These are phyloP conservation scores for Globisporangium polare DNA, from an alignment of 352 stramenopile species.

Conservation along the genomic window DNA sequence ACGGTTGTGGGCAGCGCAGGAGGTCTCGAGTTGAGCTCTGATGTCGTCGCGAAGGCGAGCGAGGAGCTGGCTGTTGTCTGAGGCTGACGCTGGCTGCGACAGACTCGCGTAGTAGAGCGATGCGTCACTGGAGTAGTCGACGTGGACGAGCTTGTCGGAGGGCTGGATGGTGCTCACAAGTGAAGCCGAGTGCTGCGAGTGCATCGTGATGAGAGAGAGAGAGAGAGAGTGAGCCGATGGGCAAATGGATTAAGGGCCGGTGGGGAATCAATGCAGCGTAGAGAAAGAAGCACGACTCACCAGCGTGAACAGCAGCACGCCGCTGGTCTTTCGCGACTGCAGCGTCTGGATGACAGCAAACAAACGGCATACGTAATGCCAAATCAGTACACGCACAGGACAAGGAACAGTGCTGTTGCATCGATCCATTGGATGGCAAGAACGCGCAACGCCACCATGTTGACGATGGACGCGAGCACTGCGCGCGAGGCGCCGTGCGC, in stretches of 20 bases:
- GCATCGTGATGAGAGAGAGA: neutral
- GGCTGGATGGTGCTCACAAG: slow-evolving; percentile 15
- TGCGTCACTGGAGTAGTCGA: slow-evolving; percentile 41
- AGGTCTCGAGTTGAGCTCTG: slow-evolving; percentile 14
- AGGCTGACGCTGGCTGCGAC: neutral
- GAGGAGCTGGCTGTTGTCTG: slow-evolving; percentile 15
- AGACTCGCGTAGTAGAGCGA: slow-evolving; percentile 17
- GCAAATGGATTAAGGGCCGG: neutral
- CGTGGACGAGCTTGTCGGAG: slow-evolving; percentile 30
- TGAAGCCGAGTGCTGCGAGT: slow-evolving; percentile 23
- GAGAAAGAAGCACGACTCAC: slow-evolving; percentile 10
- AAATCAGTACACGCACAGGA: neutral
- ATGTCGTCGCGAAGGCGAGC: slow-evolving; percentile 29
- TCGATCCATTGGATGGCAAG: neutral
- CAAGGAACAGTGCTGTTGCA: neutral
- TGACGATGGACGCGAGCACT: slow-evolving; percentile 45
- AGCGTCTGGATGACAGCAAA: slow-evolving; percentile 10
- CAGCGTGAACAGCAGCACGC: slow-evolving; percentile 34
- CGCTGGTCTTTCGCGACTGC: slow-evolving; percentile 27
- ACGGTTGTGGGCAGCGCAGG: neutral
- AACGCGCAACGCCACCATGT: slow-evolving; percentile 27
- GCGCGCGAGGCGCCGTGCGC: slow-evolving; percentile 48
- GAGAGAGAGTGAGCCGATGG: neutral
- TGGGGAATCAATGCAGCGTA: neutral
- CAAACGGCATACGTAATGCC: neutral